Conservation (phyloP, 2,329 filamentous ascomycete species). For the Septoria petroselini region DNA sequence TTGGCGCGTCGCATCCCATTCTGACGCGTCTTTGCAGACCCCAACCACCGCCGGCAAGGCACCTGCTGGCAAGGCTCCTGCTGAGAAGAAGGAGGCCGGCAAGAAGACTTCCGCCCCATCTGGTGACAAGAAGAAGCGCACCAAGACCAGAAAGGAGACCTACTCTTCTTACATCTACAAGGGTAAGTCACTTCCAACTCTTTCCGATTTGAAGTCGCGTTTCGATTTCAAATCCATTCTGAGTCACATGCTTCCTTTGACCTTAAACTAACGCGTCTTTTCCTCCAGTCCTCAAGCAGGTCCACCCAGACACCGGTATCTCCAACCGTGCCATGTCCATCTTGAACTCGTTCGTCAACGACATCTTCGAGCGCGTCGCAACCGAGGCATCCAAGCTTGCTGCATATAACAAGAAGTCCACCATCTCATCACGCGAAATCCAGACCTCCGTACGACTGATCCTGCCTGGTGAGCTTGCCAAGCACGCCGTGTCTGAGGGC, state of each 20-base stretch:
- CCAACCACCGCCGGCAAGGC: constrained; percentile 91
- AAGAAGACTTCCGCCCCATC: constrained; percentile 95
- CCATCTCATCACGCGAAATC: constrained; percentile 98
- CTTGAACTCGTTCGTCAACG: constrained; percentile 99
- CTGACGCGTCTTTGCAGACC: constrained; percentile 55
- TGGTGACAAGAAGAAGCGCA: constrained; percentile 99
- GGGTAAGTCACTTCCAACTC: constrained; percentile 57
- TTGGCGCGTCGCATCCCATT: constrained; percentile 19
- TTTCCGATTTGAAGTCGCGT: constrained; percentile 22
- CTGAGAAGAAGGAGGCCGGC: constrained; percentile 99
- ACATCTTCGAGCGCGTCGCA: constrained; percentile 99
- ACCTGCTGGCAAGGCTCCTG: constrained; percentile 72
- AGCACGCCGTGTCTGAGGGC: constrained; percentile 98
- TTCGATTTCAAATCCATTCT: constrained; percentile 24
- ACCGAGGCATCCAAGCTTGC: constrained; percentile 98
- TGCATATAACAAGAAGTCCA: constrained; percentile 99
- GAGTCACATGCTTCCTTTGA: constrained; percentile 13
- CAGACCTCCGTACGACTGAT: constrained; percentile 98
- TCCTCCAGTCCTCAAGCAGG: constrained; percentile 90
- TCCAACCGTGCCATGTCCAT: constrained; percentile 99
- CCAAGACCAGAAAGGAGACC: constrained; percentile 99
- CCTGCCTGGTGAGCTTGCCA: constrained; percentile 96
- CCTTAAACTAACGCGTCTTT: constrained; percentile 40
- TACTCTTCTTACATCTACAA: constrained; percentile 99
- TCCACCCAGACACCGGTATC: constrained; percentile 99